Evolutionary conservation across 2,329 filamentous ascomycete genomes (phyloP).

Genomic region (Colletotrichum tabaci): DNA sequence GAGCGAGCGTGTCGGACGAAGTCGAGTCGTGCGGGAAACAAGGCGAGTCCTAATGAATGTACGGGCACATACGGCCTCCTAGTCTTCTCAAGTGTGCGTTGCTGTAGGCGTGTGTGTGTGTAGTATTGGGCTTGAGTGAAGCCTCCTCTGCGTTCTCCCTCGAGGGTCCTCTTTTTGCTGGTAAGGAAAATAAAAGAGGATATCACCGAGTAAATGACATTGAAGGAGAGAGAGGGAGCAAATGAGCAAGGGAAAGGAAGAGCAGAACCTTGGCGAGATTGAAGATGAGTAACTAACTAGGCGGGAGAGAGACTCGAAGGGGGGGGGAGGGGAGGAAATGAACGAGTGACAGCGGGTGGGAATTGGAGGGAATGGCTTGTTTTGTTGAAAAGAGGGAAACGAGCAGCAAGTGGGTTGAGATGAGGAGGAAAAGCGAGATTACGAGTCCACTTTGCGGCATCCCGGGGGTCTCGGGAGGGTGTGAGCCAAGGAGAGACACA

Average conservation of each 20-base stretch:
- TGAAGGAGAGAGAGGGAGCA: constrained; percentile 34
- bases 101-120: background rate
- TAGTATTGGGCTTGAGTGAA: constrained; percentile 3
- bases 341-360: constrained; percentile 53
- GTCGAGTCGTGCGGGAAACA: constrained; percentile 34
- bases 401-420: constrained; percentile 47
- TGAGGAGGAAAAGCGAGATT: constrained; percentile 44
- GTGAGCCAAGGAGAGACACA: constrained; percentile 27
- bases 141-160: constrained; percentile 3
- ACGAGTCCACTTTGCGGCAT: constrained; percentile 42
- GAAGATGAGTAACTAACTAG: constrained; percentile 42
- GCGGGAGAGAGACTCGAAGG: constrained; percentile 42
- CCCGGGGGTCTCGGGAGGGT: constrained; percentile 39
- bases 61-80: constrained; percentile 32
- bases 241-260: constrained; percentile 37
- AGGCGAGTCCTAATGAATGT: constrained; percentile 40
- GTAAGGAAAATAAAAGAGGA: constrained; percentile 26
- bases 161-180: constrained; percentile 17
- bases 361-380: constrained; percentile 54
- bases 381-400: constrained; percentile 58
- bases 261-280: constrained; percentile 35
- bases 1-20: constrained; percentile 38
- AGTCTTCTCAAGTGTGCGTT: background rate
- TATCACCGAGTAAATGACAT: constrained; percentile 40
- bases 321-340: constrained; percentile 55